Evolutionary conservation across 2,329 filamentous ascomycete genomes (phyloP).

Genomic region (Teratosphaeria zuluensis): DNA sequence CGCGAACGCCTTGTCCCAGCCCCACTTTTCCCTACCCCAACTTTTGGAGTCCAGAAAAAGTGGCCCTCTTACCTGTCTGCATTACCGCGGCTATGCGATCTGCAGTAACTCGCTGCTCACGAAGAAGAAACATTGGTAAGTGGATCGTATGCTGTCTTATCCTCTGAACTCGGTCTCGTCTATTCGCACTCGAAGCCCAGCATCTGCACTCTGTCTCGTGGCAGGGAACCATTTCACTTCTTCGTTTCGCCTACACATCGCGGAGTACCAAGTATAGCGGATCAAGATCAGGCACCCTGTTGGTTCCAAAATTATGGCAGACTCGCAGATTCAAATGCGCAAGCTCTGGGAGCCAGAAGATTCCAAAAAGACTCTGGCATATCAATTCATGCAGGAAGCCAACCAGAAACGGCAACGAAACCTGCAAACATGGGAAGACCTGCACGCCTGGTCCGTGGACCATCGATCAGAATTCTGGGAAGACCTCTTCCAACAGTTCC

Average conservation of each 20-base stretch:
- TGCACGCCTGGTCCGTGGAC: slow-evolving; percentile 60
- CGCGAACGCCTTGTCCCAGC: too few relatives aligned
- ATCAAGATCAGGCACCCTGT: background rate
- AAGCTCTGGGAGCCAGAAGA: slow-evolving; percentile 38
- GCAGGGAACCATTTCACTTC: too few relatives aligned
- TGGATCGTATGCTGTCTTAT: background rate
- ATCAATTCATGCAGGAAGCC: slow-evolving; percentile 54
- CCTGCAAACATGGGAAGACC: slow-evolving; percentile 57
- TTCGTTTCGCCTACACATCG: too few relatives aligned
- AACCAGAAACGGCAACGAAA: slow-evolving; percentile 49
- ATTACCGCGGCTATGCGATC: background rate
- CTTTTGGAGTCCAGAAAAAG: too few relatives aligned
- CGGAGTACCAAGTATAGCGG: background rate
- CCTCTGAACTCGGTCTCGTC: background rate
- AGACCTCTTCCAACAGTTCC: slow-evolving; percentile 50
- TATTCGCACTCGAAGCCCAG: too few relatives aligned
- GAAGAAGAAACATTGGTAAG: too few relatives aligned
- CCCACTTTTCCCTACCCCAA: too few relatives aligned
- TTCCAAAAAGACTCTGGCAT: slow-evolving; percentile 48
- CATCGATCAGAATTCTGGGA: slow-evolving; percentile 56
- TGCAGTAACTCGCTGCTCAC: too few relatives aligned
- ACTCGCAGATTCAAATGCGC: slow-evolving; percentile 23
- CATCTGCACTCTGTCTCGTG: too few relatives aligned
- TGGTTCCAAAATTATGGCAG: slow-evolving; percentile 7
- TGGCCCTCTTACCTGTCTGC: background rate